These are phyloP conservation scores for Rutstroemia sp. DNA, from an alignment of 2,329 filamentous ascomycete genomes.

Conservation along the genomic window DNA sequence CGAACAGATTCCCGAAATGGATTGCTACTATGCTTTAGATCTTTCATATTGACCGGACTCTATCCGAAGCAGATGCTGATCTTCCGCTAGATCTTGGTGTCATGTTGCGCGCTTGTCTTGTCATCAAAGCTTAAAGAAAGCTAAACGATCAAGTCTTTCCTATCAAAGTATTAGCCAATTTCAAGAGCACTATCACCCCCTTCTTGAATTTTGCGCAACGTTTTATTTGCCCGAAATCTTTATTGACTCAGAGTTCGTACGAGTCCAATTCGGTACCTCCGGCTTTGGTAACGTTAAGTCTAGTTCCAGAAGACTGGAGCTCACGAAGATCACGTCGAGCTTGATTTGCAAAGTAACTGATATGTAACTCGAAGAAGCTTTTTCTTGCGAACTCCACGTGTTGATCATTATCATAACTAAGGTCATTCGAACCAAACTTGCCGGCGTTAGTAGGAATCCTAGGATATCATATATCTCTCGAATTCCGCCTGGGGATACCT, in stretches of 20 bases:
- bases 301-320: constrained; percentile 17
- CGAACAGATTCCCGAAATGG: constrained; percentile 9
- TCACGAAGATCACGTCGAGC: constrained; percentile 15
- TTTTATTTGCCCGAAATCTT: constrained; percentile 13
- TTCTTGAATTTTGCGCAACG: constrained; percentile 11
- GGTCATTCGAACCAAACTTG: constrained; percentile 8
- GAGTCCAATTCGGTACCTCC: constrained; percentile 17
- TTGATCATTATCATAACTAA: constrained; percentile 1
- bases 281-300: constrained; percentile 16
- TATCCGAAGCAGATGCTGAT: neutral
- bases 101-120: constrained; percentile 8
- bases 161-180: constrained; percentile 7
- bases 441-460: constrained; percentile 10
- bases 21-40: constrained; percentile 8
- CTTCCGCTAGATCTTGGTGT: constrained; percentile 11
- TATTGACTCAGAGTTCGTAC: constrained; percentile 17
- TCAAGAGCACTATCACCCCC: neutral
- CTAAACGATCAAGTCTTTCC: constrained; percentile 13
- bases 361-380: constrained; percentile 8
- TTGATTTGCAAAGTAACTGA: constrained; percentile 7
- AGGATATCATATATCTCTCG: constrained; percentile 12
- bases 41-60: neutral
- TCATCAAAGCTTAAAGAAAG: constrained; percentile 18
- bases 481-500: neutral
- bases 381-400: constrained; percentile 10